Evolutionary conservation across 768 basidiomycete genomes (phyloP).

Genomic region (Boletus huronensis): DNA sequence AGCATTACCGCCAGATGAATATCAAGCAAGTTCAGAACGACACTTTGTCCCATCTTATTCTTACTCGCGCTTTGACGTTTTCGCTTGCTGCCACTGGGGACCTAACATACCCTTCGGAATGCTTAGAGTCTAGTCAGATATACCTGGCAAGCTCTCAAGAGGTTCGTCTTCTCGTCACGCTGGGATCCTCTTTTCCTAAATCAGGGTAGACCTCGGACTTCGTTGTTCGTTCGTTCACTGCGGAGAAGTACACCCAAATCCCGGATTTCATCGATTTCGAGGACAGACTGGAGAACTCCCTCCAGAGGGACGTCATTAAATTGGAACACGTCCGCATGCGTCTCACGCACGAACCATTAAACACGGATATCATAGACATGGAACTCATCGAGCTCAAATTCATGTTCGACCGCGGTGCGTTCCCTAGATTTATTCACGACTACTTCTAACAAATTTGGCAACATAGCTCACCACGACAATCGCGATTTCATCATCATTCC

Average conservation of each 20-base stretch:
- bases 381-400: slow-evolving; percentile 84
- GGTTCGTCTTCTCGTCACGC: slow-evolving; percentile 36
- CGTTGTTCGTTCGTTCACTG: slow-evolving; percentile 70
- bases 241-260: slow-evolving; percentile 87
- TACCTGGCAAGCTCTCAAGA: slow-evolving; percentile 79
- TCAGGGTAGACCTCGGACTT: slow-evolving; percentile 67
- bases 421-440: background rate
- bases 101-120: slow-evolving; percentile 70
- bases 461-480: slow-evolving; percentile 77
- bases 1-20: slow-evolving; percentile 75
- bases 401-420: slow-evolving; percentile 70
- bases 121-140: slow-evolving; percentile 75
- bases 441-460: slow-evolving; percentile 3
- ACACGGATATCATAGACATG: slow-evolving; percentile 71
- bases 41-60: slow-evolving; percentile 80
- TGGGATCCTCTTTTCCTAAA: slow-evolving; percentile 5
- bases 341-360: slow-evolving; percentile 67
- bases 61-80: slow-evolving; percentile 76
- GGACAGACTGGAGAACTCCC: slow-evolving; percentile 75
- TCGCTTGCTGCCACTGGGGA: slow-evolving; percentile 75
- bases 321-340: slow-evolving; percentile 86
- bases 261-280: slow-evolving; percentile 83
- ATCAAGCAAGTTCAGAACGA: slow-evolving; percentile 87
- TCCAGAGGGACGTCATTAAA: slow-evolving; percentile 79
- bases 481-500: slow-evolving; percentile 79